Percentiles rank a stretch among this genome's conserved stretches.
phyloP scores from a whole-genome alignment of 2,329 filamentous ascomycete species.

The Xylaria sp. region DNA sequence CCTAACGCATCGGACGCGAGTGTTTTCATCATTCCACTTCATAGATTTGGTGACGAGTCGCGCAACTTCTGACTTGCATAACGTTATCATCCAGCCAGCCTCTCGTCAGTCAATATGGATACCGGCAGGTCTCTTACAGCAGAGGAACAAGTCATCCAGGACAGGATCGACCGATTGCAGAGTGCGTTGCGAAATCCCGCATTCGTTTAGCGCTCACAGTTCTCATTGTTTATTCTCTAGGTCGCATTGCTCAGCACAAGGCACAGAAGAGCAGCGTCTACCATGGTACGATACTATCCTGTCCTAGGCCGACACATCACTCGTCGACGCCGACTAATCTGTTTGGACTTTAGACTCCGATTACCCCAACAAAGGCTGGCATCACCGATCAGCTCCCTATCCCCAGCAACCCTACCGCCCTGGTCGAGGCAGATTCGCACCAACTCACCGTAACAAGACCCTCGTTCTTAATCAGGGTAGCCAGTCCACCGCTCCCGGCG shows the following conservation, averaged over 20 bases:
- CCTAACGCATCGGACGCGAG: background rate
- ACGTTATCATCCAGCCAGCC: slow-evolving; percentile 13
- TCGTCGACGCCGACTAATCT: slow-evolving; percentile 3
- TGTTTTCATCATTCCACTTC: background rate
- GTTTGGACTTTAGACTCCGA: slow-evolving; percentile 15
- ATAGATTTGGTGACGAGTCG: background rate
- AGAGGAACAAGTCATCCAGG: slow-evolving; percentile 49
- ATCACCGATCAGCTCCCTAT: slow-evolving; percentile 29
- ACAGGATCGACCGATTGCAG: slow-evolving; percentile 48
- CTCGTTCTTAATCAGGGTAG: slow-evolving; percentile 31
- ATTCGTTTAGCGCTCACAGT: background rate
- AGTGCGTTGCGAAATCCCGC: slow-evolving; percentile 33
- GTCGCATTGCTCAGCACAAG: slow-evolving; percentile 75
- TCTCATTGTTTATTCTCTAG: slow-evolving; percentile 40
- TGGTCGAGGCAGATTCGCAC: slow-evolving; percentile 24
- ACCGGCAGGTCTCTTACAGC: slow-evolving; percentile 8
- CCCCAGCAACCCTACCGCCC: slow-evolving; percentile 25
- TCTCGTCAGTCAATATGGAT: slow-evolving; percentile 21
- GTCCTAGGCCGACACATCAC: background rate
- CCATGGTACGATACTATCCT: slow-evolving; percentile 21
- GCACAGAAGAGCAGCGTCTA: slow-evolving; percentile 44
- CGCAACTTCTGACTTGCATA: slow-evolving; percentile 16
- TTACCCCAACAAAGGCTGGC: slow-evolving; percentile 18
- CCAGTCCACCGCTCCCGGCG: slow-evolving; percentile 24
- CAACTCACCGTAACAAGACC: slow-evolving; percentile 31